Evolutionary conservation across 73 alveolate genomes (phyloP), one percentile per base, ranked within the genome.

Genomic region (Paramecium sexaurelia): DNA sequence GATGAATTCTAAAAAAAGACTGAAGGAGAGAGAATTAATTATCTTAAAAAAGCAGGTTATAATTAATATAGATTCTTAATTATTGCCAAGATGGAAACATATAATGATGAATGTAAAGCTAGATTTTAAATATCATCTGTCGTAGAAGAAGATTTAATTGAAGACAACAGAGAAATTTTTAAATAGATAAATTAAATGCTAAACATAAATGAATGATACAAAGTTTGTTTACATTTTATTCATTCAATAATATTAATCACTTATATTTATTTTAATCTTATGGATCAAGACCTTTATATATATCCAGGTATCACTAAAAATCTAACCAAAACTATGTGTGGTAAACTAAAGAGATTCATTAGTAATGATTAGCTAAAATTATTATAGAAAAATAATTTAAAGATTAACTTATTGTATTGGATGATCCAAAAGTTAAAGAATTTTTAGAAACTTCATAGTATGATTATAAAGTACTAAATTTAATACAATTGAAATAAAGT

Each of bases 261-360:
- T 61, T 61, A 17, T 61, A 61, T 26, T 29, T 22, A 22, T 61
- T 61, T 47, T 26, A 29, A 7, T 13, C 17, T 61, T 13, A 61
- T 61, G 45, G 45, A 61, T 61, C 26, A 19, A 61, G 45, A 61
- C 41, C 39, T 61, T 2, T 61, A 19, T 13, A 61, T 61, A 10
- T 61, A 61, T 32, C 41, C 41, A 61, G 45, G 83, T 3, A 22
- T n/a, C 6, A 61, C 43, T 24, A 22, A 61, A 61, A 61, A 22
- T 26, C 43, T 61, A 22, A 61, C 83, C 19, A 61, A 22, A 61
- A 61, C 83, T 11, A 61, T 61, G 83, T 61, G 83, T 61, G 83
- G 83, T 3, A 61, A 61, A 61, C 26, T 61, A 3, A 61, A 61
- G 75, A 61, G 45, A 61, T 61, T 61, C 11, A 61, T 61, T 1